These are phyloP conservation scores for Priceomyces melissophilus DNA, from an alignment of 805 yeast genomes.

Conservation along the genomic window DNA sequence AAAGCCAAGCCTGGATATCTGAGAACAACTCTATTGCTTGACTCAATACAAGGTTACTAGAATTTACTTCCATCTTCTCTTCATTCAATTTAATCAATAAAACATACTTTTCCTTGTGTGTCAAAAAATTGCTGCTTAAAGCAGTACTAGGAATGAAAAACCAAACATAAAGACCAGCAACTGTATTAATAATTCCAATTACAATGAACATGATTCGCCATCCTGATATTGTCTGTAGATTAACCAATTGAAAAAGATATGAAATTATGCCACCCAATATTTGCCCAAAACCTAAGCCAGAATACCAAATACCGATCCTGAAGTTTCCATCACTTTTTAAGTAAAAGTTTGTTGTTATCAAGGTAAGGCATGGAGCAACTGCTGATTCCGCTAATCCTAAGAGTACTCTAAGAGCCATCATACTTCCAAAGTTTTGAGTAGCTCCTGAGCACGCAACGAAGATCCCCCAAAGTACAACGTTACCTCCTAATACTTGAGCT, in stretches of 20 bases:
- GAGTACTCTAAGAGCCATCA: slow-evolving; percentile 11
- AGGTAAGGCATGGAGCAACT: slow-evolving; percentile 12
- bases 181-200: slow-evolving; percentile 15
- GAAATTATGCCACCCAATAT: slow-evolving; percentile 18
- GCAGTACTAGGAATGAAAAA: slow-evolving; percentile 18
- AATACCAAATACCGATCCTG: slow-evolving; percentile 14
- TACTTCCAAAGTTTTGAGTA: slow-evolving; percentile 10
- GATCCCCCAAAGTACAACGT: slow-evolving; percentile 13
- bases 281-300: slow-evolving; percentile 20
- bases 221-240: slow-evolving; percentile 11
- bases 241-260: slow-evolving; percentile 16
- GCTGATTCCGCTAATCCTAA: slow-evolving; percentile 15
- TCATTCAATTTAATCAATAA: slow-evolving; percentile 14
- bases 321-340: slow-evolving; percentile 10
- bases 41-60: no score
- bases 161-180: slow-evolving; percentile 13
- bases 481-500: slow-evolving; percentile 10
- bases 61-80: slow-evolving; percentile 15
- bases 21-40: slow-evolving; percentile 11
- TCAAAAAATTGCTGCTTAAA: slow-evolving; percentile 12
- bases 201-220: slow-evolving; percentile 20
- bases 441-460: slow-evolving; percentile 8
- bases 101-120: slow-evolving; percentile 17
- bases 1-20: slow-evolving; percentile 18
- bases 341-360: slow-evolving; percentile 14